phyloP scores from a whole-genome alignment of 2,329 filamentous ascomycete species.

The Sarocladium brachiariae region DNA sequence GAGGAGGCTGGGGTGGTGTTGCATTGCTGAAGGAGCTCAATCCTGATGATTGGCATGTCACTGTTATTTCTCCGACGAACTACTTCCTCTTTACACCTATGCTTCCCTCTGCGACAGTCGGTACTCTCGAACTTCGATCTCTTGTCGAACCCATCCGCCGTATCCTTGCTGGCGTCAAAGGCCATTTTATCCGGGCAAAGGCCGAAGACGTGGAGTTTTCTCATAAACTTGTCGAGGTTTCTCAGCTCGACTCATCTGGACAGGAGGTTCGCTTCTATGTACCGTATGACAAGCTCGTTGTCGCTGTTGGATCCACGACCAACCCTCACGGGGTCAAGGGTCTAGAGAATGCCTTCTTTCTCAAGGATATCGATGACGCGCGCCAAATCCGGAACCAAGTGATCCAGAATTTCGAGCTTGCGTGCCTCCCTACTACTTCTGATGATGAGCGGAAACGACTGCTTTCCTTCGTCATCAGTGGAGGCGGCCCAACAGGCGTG shows the following conservation, averaged over 20 bases:
- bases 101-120: slow-evolving; percentile 93
- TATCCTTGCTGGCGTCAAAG: slow-evolving; percentile 69
- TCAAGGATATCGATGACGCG: slow-evolving; percentile 93
- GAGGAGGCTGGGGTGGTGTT: slow-evolving; percentile 92
- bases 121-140: slow-evolving; percentile 84
- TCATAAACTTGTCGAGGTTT: slow-evolving; percentile 81
- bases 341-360: slow-evolving; percentile 85
- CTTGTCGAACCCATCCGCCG: slow-evolving; percentile 88
- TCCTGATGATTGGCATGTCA: slow-evolving; percentile 90
- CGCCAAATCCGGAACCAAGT: slow-evolving; percentile 82
- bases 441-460: slow-evolving; percentile 83
- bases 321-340: slow-evolving; percentile 96
- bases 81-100: slow-evolving; percentile 99
- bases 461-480: slow-evolving; percentile 92
- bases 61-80: slow-evolving; percentile 87
- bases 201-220: slow-evolving; percentile 90
- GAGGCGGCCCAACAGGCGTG: slow-evolving; percentile 91
- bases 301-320: slow-evolving; percentile 85
- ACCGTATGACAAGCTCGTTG: slow-evolving; percentile 92
- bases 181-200: slow-evolving; percentile 82
- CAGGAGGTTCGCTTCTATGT: slow-evolving; percentile 81
- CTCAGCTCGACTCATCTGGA: slow-evolving; percentile 63
- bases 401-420: slow-evolving; percentile 80
- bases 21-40: slow-evolving; percentile 85
- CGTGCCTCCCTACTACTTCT: slow-evolving; percentile 84